Evolutionary conservation across 257 asterid species (phyloP), one percentile per base, ranked within the genome.

Genomic region (Solanum dulcamara): DNA sequence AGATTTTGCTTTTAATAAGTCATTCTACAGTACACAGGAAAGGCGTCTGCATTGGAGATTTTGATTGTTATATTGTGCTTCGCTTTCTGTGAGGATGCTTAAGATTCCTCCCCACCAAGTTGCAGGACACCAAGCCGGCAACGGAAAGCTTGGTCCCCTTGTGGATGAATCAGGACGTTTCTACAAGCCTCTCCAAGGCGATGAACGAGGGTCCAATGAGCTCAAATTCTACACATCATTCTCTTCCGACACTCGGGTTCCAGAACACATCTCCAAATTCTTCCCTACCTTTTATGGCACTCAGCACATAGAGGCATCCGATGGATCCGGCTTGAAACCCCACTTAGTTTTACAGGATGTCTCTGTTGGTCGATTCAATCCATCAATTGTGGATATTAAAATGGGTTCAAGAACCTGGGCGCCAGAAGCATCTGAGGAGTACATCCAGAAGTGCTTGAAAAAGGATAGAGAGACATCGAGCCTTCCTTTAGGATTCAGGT

Each of bases 111-210:
- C 88, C 35, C 89, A 97, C 88, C 99, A 97, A 87, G 99, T 97
- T 82, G 98, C 99, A n/a, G 99, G 99, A 1, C 99, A 97, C 88
- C 72, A 81, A 90, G 98, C 97, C 50, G 88, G 46, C 13, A 83
- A 38, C 4, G 98, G 98, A 79, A 89, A 83, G 60, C 94, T 95
- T 13, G 99, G 99, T 13, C 98, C 99, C 14, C 97, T 95, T 14
- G 75, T 93, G 14, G 99, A 95, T 83, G 98, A 93, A 81, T 95
- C 97, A 0, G 99, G 99, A 9, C 91, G 89, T 83, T 97, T 97
- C 86, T 97, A 95, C 94, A 97, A 97, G 92, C 99, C 99, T 84
- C 92, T 94, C 10, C 99, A 97, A 88, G 91, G 96, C 3, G 96
- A 88, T 38, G 94, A 92, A 10, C 98, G 99, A 72, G 99, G 99